Evolutionary conservation across 192 early-diverging fungal species (phyloP), one percentile per base, ranked within the genome.

Genomic region (Coemansia brasiliensis): DNA sequence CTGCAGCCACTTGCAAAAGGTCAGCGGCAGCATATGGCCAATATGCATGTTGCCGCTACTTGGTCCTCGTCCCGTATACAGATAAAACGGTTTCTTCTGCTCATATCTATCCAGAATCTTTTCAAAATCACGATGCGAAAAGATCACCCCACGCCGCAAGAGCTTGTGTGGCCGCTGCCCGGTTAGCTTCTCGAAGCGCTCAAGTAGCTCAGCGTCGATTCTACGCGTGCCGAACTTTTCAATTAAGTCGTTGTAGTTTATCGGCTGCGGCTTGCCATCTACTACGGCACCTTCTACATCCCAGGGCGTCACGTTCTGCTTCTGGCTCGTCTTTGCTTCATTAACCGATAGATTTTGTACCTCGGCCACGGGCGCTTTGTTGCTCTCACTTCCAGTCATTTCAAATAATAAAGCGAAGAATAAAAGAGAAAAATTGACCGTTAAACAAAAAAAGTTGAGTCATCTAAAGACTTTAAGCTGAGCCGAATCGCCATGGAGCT

Each of bases 21-120:
- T 60, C 73, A 98, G 96, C 37, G 96, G 96, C 55, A 97, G 80
- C 88, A 97, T 93, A 65, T 98, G 96, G 11, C 96, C 96, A 37
- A 94, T 79, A 55, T 97, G 96, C 94, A 98, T 97, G 72, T 86
- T 87, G 24, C 83, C 87, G 52, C 87, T 84, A 58, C 90, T 91
- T 27, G 96, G 96, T 22, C 96, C 96, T 63, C 96, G 93, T 12
- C 96, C 96, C 39, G 96, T 98, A 83, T 98, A 98, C 52, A 98
- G 75, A 67, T 85, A 98, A 72, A 98, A 98, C 13, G 96, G 96
- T 78, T 97, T 93, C 75, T 92, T 92, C 73, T 94, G 84, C 73
- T 98, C 96, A 80, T 88, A 90, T 41, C 89, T 82, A 78, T 95
- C 92, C 39, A 98, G 83, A 56, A 98, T 92, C 43, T 67, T 63